Evolutionary conservation across 768 basidiomycete species (phyloP), one percentile per base, ranked within the genome.

Genomic region (Hypsizygus marmoreus): DNA sequence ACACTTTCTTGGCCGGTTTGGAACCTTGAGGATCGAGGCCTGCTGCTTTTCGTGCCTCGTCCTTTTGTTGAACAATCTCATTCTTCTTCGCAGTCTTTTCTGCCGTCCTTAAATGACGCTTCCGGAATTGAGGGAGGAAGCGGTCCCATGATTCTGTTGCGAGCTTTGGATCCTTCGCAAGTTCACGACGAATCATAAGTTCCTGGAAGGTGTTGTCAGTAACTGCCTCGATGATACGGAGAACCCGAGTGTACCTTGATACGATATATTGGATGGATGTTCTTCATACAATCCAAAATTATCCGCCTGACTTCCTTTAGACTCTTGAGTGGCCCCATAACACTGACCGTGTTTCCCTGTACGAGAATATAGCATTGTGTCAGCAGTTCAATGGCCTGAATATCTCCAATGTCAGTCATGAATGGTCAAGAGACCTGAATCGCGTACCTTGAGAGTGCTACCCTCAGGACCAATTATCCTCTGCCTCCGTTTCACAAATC

Each of bases 271-370:
- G 97, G 97, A 61, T 99, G 97, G 43, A 98, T 88, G 63, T 99
- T 99, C 71, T 88, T 94, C 97, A 99, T 98, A 72, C 97, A 99
- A 62, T 99, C 97, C 31, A 97, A 67, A n/a, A 99, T 82, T 51
- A 98, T 97, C 56, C 95, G 72, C 47, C 97, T 79, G 9, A 99
- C 95, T 67, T 99, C 97, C 65, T 97, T 98, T 14, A 99, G 73
- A 0, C 88, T 87, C 61, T 95, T 97, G 72, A 88, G 89, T 0
- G 93, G 88, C 3, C 97, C 97, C 94, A 98, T 98, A 10, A 92
- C 94, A 40, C 94, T 92, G 45, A 99, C 97, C 1, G 97, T 99
- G 66, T 81, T 98, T 51, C 97, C 97, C 73, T 98, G 97, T 2
- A 99, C 97, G 14, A 99, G 79, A 19, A 99, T 91, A 63, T 99